Conservation (phyloP, 2,329 filamentous ascomycete genomes). For the Myriosclerotinia duriaeana region DNA sequence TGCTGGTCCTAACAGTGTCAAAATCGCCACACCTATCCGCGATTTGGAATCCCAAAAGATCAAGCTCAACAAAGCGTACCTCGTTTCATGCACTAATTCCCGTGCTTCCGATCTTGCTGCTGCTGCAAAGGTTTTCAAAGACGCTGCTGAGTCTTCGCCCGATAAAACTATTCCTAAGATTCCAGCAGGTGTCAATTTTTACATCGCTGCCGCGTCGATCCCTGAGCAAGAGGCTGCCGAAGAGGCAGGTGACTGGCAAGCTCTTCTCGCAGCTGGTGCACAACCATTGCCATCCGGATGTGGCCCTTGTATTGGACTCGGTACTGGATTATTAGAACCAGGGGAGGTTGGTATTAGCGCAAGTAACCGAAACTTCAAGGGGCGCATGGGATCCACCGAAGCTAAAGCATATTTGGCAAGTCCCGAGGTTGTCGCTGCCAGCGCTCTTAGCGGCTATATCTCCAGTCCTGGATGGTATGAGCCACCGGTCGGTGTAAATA, state of each 20-base stretch:
- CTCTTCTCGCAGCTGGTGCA: constrained; percentile 77
- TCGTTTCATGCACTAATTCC: constrained; percentile 88
- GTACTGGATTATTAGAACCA: constrained; percentile 70
- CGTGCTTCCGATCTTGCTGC: constrained; percentile 77
- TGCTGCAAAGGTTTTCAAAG: constrained; percentile 81
- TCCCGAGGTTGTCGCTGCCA: constrained; percentile 89
- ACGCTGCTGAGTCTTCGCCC: constrained; percentile 61
- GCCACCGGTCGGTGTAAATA: constrained; percentile 64
- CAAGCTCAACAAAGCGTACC: constrained; percentile 77
- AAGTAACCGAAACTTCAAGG: constrained; percentile 87
- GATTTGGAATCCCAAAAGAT: constrained; percentile 75
- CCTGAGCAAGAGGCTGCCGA: constrained; percentile 77
- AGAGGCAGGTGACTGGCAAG: constrained; percentile 81
- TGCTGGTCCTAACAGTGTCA: constrained; percentile 87
- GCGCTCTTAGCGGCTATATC: constrained; percentile 71
- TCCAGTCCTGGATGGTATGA: constrained; percentile 77
- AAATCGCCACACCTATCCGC: constrained; percentile 74
- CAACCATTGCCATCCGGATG: constrained; percentile 70
- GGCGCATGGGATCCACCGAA: constrained; percentile 78
- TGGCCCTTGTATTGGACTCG: constrained; percentile 83
- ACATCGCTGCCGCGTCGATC: constrained; percentile 82
- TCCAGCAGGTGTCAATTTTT: constrained; percentile 75
- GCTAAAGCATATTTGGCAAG: constrained; percentile 84
- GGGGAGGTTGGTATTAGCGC: constrained; percentile 87
- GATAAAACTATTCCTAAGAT: constrained; percentile 65